Percentiles rank a stretch among this genome's conserved stretches.
Conservation (phyloP, 2,329 filamentous ascomycete species). For the Aspergillus pseudoterreus region DNA sequence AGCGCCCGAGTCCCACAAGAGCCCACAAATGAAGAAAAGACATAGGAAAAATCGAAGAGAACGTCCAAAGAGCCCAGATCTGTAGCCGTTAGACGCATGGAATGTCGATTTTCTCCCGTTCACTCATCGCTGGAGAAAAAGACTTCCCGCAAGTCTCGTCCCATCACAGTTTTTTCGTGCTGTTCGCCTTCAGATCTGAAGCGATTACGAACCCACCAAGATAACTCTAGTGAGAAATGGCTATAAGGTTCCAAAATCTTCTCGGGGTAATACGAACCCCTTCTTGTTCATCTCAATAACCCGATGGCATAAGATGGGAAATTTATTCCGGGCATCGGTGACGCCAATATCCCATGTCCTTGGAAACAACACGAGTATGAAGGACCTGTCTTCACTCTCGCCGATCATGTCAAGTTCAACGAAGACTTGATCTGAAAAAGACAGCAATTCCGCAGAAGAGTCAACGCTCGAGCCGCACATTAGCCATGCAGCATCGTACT, state of each 20-base stretch:
- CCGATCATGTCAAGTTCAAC: neutral
- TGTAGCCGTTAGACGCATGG: too few species aligned
- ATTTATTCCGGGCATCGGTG: neutral
- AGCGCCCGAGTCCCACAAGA: too few species aligned
- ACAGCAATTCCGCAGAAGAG: neutral
- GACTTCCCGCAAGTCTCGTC: too few species aligned
- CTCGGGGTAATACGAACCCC: neutral
- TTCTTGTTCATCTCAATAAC: neutral
- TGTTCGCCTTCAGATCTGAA: too few species aligned
- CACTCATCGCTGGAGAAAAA: too few species aligned
- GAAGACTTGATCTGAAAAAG: neutral
- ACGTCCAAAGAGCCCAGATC: too few species aligned
- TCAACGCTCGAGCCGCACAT: neutral
- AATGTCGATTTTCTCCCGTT: too few species aligned
- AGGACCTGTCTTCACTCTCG: neutral
- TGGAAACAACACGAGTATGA: neutral
- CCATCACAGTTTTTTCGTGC: too few species aligned
- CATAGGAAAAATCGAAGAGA: too few species aligned
- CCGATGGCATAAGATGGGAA: neutral
- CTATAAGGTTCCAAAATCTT: neutral
- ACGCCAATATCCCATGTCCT: neutral
- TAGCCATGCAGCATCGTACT: conserved; percentile 7
- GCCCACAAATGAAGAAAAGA: too few species aligned
- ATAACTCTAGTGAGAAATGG: neutral
- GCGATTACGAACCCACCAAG: too few species aligned